Evolutionary conservation across 1,284 basidiomycete species (phyloP).

Genomic region (Cystobasidium slooffiae): DNA sequence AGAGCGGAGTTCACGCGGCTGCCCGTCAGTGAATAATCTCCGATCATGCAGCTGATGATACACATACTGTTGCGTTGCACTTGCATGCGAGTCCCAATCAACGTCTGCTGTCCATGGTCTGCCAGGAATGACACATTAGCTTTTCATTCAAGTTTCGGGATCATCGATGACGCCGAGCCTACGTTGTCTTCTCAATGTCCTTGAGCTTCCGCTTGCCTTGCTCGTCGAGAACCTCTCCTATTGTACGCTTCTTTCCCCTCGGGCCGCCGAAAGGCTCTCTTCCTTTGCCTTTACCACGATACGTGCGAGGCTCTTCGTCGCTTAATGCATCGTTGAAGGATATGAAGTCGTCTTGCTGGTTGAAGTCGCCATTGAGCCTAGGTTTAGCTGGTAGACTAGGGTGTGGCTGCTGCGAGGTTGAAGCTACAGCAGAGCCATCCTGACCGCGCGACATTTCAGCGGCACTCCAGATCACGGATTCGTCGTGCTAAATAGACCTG

Average conservation of each 20-base stretch:
- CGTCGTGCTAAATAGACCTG: background rate
- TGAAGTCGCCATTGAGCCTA: conserved; percentile 45
- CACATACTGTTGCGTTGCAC: conserved; percentile 78
- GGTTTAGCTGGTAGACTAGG: conserved; percentile 26
- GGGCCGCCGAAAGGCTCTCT: conserved; percentile 43
- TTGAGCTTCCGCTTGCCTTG: conserved; percentile 62
- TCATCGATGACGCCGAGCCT: conserved; percentile 55
- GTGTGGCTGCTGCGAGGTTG: conserved; percentile 21
- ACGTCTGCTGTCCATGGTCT: conserved; percentile 73
- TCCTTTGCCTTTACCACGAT: conserved; percentile 31
- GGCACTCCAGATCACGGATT: too few species aligned
- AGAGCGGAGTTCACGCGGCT: background rate
- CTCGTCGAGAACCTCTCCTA: conserved; percentile 49
- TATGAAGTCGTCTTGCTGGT: conserved; percentile 65
- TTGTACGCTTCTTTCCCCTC: conserved; percentile 51
- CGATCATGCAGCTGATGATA: background rate
- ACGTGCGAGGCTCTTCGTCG: conserved; percentile 53
- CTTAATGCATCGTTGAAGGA: conserved; percentile 61
- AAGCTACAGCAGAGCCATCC: conserved; percentile 12
- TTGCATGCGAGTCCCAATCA: conserved; percentile 75
- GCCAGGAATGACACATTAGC: background rate
- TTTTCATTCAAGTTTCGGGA: background rate
- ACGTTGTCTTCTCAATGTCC: conserved; percentile 65
- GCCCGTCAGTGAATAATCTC: background rate
- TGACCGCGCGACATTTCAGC: background rate